phyloP scores from a whole-genome alignment of 176 grass and related monocot genomes.

The Cymbopogon citratus region DNA sequence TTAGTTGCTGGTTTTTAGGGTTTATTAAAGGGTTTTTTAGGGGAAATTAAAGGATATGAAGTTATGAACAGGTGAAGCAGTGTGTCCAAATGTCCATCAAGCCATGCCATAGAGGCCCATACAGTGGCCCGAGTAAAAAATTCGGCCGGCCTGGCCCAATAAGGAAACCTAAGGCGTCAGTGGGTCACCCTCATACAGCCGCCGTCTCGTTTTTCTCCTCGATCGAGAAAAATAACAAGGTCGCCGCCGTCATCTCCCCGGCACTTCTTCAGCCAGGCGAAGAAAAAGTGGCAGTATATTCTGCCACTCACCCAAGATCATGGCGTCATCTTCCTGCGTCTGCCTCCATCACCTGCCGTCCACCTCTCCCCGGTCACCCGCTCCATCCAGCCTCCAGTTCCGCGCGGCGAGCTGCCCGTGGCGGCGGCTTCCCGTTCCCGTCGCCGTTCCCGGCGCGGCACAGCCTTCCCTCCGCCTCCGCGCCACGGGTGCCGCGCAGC shows the following conservation, averaged over 20 bases:
- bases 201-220: background rate
- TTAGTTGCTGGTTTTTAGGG: background rate
- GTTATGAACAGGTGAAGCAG: too few species aligned
- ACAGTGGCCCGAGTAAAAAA: background rate
- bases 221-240: background rate
- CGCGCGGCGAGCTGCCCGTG: background rate
- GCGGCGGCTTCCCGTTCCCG: background rate
- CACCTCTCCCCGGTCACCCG: background rate
- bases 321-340: conserved; percentile 4
- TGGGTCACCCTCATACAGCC: background rate
- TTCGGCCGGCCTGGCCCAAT: too few species aligned
- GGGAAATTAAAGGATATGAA: too few species aligned
- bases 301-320: background rate
- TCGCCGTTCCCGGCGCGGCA: background rate
- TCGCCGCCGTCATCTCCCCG: background rate
- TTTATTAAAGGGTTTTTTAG: background rate
- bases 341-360: background rate
- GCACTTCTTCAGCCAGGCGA: background rate
- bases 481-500: conserved; percentile 22
- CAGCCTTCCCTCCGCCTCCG: conserved; percentile 29
- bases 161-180: too few species aligned
- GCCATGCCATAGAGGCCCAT: too few species aligned
- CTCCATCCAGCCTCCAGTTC: background rate
- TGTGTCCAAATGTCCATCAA: too few species aligned
- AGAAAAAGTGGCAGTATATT: background rate